These are phyloP conservation scores for Aspergillus transmontanensis DNA, from an alignment of 2,329 filamentous ascomycete genomes.

Conservation along the genomic window DNA sequence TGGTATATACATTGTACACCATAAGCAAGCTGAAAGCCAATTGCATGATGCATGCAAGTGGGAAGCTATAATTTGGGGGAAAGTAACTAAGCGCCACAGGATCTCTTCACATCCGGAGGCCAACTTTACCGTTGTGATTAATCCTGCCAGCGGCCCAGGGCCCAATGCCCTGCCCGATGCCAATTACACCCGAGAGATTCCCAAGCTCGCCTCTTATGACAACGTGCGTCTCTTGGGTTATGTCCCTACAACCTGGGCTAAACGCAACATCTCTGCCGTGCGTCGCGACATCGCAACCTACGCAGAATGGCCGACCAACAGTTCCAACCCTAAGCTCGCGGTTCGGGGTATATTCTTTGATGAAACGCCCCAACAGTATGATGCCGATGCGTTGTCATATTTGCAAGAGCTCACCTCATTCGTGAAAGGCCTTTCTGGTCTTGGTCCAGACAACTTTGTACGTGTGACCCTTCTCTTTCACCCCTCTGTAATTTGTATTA, in stretches of 20 bases:
- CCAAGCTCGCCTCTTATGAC: conserved; percentile 42
- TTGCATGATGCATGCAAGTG: conserved; percentile 15
- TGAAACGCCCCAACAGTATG: conserved; percentile 47
- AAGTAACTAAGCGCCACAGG: conserved; percentile 33
- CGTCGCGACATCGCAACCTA: conserved; percentile 49
- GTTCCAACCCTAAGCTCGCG: conserved; percentile 39
- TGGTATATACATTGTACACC: conserved; percentile 16
- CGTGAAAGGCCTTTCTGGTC: conserved; percentile 33
- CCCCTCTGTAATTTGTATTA: not conserved
- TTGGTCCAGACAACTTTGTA: conserved; percentile 43
- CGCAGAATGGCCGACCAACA: conserved; percentile 45
- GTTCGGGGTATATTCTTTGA: conserved; percentile 55
- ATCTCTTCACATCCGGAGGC: conserved; percentile 42
- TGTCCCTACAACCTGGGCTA: conserved; percentile 54
- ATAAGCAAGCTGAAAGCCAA: conserved; percentile 18
- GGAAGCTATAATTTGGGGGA: conserved; percentile 8
- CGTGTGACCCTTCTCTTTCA: conserved; percentile 24
- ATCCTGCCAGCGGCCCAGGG: conserved; percentile 53
- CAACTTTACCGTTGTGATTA: conserved; percentile 55
- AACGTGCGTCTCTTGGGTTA: conserved; percentile 56
- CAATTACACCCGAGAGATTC: conserved; percentile 48
- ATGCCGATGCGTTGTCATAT: conserved; percentile 33
- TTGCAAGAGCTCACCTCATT: conserved; percentile 35
- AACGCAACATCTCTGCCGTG: conserved; percentile 43
- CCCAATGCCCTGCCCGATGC: conserved; percentile 44